Base-by-base conservation (phyloP, 306 rosid species). In the Spatholobus suberectus region DNA sequence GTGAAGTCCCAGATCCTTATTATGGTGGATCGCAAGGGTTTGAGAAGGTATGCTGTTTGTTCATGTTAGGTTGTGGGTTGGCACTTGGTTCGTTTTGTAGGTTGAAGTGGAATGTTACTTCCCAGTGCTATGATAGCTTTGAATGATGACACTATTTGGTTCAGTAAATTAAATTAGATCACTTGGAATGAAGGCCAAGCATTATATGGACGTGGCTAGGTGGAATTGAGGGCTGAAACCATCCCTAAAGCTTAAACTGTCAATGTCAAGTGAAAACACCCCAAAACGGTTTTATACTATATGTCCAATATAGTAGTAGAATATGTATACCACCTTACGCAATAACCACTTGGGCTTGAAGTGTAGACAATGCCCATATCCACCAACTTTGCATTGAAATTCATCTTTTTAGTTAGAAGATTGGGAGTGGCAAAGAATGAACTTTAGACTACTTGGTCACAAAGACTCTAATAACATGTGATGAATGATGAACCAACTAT, bases 1-100 rank as follows among this genome's bases (percentile, higher is more conserved):
- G 89, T 70, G 98, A 95, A 88, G 96, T 93, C 38, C 99, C 99
- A 0, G 99, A 95, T 86, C 99, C 99, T 63, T 95, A 93, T 82
- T 93, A 87, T 82, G 99, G 98, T 14, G 98, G 98, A 54, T 86
- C 88, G 5, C 93, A 93, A 73, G 97, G 98, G 73, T 95, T 95
- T 81, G 99, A 95, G 87, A 93, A 95, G 97, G 99, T 95, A 65
- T 66, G 5, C 11, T 29, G 79, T 83, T 76, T 29, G 79, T 83
- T 76, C 46, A 44, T 66, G 17, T 37, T 51, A 24, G 61, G 18
- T 54, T 65, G 70, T 79, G 40, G 9, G 47, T 57, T 24, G 54
- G 58, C 34, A 20, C 40, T 71, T 49, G 23, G 5, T 49, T 79
- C 51, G 49, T 65, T 70, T 49, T 82, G 66, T 40, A 15, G 20